Conservation (phyloP, 2,329 filamentous ascomycete species). For the Fusarium equiseti region DNA sequence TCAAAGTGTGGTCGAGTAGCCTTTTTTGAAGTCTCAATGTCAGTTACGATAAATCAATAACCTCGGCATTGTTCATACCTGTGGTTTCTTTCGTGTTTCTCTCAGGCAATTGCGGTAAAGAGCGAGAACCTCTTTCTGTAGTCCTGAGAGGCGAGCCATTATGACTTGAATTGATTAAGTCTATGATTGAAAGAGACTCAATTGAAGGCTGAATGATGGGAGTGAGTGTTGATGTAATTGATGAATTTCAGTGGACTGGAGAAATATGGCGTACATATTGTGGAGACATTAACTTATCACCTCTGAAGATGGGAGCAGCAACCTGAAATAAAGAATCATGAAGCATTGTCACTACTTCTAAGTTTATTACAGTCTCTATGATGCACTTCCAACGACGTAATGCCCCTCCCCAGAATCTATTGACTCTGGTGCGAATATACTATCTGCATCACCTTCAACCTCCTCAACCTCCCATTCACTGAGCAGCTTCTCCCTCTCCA, state of each 20-base stretch:
- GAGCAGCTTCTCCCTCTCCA: constrained; percentile 60
- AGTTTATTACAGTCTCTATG: not conserved
- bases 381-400: constrained; percentile 5
- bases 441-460: constrained; percentile 56
- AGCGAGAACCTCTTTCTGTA: constrained; percentile 89
- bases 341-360: not conserved
- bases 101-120: constrained; percentile 90
- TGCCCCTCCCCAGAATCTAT: constrained; percentile 21
- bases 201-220: not conserved
- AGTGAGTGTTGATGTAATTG: constrained; percentile 21
- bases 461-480: constrained; percentile 57
- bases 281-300: constrained; percentile 22
- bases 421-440: constrained; percentile 46
- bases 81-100: constrained; percentile 83
- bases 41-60: constrained; percentile 8
- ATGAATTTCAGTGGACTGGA: constrained; percentile 5
- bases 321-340: not conserved
- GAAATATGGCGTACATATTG: constrained; percentile 13
- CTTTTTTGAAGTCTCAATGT: constrained; percentile 46
- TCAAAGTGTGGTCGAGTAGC: constrained; percentile 71
- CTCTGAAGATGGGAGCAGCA: not conserved
- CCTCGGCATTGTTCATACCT: constrained; percentile 58
- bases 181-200: constrained; percentile 5
- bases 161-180: not conserved
- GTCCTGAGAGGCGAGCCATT: constrained; percentile 72